A percentile compares a stretch with the other conserved stretches of the same genome.
phyloP scores from a whole-genome alignment of 257 asterid species.

The Plantago ovata region DNA sequence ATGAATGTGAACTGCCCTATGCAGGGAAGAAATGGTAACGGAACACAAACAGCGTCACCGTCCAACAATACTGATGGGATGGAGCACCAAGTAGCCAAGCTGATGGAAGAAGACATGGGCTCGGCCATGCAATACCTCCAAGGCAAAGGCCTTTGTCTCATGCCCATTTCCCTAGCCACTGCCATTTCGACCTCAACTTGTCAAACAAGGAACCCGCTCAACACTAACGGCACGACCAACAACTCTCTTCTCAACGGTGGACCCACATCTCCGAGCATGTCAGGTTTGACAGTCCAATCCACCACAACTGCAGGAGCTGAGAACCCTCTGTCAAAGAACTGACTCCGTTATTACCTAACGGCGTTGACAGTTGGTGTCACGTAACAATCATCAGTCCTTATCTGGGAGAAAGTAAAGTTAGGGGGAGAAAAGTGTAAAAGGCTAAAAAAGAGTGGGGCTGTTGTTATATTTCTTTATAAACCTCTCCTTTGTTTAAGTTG shows the following conservation, averaged over 20 bases:
- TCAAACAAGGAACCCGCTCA: constrained; percentile 44
- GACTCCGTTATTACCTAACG: constrained; percentile 15
- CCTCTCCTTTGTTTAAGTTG: background rate
- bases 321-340: constrained; percentile 49
- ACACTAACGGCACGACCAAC: constrained; percentile 15
- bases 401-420: background rate
- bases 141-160: constrained; percentile 89
- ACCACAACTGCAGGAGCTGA: constrained; percentile 34
- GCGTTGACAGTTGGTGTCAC: constrained; percentile 22
- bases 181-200: constrained; percentile 83
- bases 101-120: constrained; percentile 97
- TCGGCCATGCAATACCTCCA: constrained; percentile 97
- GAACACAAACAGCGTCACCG: constrained; percentile 56
- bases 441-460: background rate
- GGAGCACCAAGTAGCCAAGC: constrained; percentile 92
- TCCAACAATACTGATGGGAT: constrained; percentile 58
- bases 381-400: background rate
- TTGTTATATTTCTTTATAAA: background rate
- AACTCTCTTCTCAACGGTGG: constrained; percentile 31
- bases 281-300: constrained; percentile 71
- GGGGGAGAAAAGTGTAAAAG: constrained; percentile 5
- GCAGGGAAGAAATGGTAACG: constrained; percentile 33
- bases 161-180: constrained; percentile 90
- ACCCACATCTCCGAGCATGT: constrained; percentile 66
- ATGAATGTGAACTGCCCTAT: background rate